Conservation (phyloP, 257 asterid species). For the Rauvolfia tetraphylla region DNA sequence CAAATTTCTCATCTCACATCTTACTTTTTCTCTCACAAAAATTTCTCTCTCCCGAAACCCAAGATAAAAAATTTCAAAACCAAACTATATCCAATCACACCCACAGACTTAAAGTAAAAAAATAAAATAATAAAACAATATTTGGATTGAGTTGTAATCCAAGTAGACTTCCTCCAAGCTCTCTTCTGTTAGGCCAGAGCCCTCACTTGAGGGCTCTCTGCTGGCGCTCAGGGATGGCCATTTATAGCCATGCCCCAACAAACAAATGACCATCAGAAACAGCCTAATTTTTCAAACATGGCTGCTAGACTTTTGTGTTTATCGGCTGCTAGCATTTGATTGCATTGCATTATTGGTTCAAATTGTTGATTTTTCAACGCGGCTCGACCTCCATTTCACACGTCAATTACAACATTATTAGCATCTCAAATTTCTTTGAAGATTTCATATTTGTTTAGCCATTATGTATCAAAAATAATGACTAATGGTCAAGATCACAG, state of each 20-base stretch:
- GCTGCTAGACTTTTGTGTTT: neutral
- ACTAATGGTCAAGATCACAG: neutral
- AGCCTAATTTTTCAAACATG: neutral
- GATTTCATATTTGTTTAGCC: neutral
- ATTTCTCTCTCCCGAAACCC: too few relatives aligned
- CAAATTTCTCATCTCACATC: too few relatives aligned
- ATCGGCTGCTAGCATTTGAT: neutral
- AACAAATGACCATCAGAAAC: neutral
- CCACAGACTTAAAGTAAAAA: too few relatives aligned
- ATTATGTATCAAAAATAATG: neutral
- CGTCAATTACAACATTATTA: neutral
- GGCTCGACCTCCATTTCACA: neutral
- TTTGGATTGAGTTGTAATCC: too few relatives aligned
- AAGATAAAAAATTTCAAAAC: too few relatives aligned
- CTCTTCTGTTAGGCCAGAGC: too few relatives aligned
- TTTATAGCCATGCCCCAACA: too few relatives aligned
- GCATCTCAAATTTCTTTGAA: neutral
- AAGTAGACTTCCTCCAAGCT: too few relatives aligned
- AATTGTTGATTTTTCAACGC: neutral
- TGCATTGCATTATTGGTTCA: neutral
- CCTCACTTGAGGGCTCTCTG: too few relatives aligned
- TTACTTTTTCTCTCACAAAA: too few relatives aligned
- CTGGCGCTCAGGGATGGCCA: neutral
- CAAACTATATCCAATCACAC: too few relatives aligned
- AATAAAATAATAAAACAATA: too few relatives aligned